Evolutionary conservation across 495 filamentous ascomycete species (phyloP).

Genomic region (Venustampulla echinocandica): DNA sequence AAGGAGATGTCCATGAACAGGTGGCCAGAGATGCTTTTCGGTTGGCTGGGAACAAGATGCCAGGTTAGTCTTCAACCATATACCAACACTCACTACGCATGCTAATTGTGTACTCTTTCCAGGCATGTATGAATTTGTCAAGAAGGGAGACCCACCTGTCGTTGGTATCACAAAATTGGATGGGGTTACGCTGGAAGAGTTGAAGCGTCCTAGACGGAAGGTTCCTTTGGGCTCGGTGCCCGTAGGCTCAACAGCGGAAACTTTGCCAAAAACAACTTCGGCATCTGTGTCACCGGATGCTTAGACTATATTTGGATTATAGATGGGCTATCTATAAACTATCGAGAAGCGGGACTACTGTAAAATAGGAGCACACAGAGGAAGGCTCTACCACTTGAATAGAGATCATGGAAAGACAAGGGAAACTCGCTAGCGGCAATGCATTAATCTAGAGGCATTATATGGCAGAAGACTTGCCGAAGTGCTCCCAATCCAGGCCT

Average conservation of each 20-base stretch:
- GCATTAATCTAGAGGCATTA: no score
- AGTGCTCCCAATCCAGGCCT: no score
- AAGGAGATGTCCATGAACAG: slow-evolving; percentile 88
- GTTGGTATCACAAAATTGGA: slow-evolving; percentile 91
- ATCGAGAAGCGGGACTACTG: background rate
- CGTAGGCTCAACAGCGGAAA: slow-evolving; percentile 8
- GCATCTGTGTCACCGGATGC: slow-evolving; percentile 15
- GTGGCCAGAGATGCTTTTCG: slow-evolving; percentile 89
- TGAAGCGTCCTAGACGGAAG: slow-evolving; percentile 67
- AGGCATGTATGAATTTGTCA: slow-evolving; percentile 92
- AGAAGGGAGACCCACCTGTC: slow-evolving; percentile 80
- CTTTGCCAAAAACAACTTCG: slow-evolving; percentile 4
- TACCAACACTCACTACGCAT: background rate
- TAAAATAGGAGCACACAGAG: background rate
- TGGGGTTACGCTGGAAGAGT: slow-evolving; percentile 68
- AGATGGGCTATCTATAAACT: slow-evolving; percentile 1
- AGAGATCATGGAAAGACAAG: no score
- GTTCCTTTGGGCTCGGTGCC: slow-evolving; percentile 38
- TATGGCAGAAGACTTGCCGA: no score
- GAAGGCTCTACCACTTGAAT: background rate
- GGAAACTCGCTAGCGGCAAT: no score
- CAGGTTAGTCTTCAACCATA: slow-evolving; percentile 49
- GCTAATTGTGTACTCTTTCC: background rate
- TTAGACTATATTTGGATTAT: slow-evolving; percentile 1
- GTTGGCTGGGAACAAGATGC: slow-evolving; percentile 89